phyloP scores from a whole-genome alignment of 768 basidiomycete genomes.

The Kwoniella mangroviensis region DNA sequence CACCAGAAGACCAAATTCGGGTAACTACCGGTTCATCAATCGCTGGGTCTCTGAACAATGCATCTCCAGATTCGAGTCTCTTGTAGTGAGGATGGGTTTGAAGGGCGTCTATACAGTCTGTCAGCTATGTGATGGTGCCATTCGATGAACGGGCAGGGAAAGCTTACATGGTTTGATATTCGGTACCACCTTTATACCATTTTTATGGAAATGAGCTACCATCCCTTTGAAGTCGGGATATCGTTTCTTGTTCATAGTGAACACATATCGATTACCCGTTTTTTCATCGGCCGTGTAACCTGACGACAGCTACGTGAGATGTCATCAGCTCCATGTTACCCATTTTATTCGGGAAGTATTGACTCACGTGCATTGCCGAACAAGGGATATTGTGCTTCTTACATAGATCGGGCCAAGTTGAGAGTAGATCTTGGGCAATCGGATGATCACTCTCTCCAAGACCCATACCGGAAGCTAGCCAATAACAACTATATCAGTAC shows the following conservation, averaged over 20 bases:
- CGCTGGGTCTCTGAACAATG: constrained; percentile 50
- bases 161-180: constrained; percentile 56
- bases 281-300: constrained; percentile 51
- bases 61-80: constrained; percentile 36
- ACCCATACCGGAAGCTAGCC: constrained; percentile 51
- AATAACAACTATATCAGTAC: neutral
- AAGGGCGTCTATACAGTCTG: constrained; percentile 34
- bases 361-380: constrained; percentile 51
- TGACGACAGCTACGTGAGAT: constrained; percentile 42
- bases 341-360: neutral
- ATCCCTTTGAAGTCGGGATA: constrained; percentile 57
- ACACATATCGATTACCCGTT: constrained; percentile 47
- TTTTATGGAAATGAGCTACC: constrained; percentile 47
- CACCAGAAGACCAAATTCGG: constrained; percentile 50
- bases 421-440: constrained; percentile 51
- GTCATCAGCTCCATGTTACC: neutral
- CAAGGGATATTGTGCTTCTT: constrained; percentile 55
- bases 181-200: constrained; percentile 54
- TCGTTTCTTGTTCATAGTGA: constrained; percentile 51
- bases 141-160: neutral
- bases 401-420: constrained; percentile 52
- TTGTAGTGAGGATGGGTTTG: constrained; percentile 50
- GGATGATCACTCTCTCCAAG: constrained; percentile 53
- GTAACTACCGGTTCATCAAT: constrained; percentile 41
- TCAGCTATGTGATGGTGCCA: neutral